phyloP scores from a whole-genome alignment of 129 eudicot genomes.

The Oenanthe sinensis region DNA sequence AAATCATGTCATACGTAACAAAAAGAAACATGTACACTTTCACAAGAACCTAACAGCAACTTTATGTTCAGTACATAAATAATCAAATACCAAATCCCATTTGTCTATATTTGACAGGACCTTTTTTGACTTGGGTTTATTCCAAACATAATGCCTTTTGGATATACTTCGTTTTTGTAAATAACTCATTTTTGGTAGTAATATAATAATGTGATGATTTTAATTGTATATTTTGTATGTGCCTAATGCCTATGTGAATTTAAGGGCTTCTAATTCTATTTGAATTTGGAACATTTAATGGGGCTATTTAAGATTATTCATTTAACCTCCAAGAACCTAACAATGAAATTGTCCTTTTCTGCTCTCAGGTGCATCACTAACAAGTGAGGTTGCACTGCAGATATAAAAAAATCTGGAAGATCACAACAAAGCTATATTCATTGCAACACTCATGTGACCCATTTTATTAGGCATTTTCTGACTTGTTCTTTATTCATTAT shows the following conservation, averaged over 20 bases:
- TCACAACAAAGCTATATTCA: neutral
- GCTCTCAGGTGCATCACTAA: neutral
- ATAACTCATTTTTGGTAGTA: neutral
- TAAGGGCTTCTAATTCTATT: neutral
- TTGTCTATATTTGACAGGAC: neutral
- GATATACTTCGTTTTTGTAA: neutral
- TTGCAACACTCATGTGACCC: neutral
- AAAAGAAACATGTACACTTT: neutral
- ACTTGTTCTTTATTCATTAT: neutral
- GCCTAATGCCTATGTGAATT: no score
- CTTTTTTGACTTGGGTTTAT: neutral
- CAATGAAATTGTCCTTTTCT: neutral
- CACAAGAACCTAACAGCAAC: neutral
- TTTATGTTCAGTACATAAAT: neutral
- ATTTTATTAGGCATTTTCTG: neutral
- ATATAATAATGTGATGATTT: neutral
- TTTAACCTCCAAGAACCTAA: neutral
- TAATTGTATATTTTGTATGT: no score
- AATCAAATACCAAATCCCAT: neutral
- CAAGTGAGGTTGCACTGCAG: neutral
- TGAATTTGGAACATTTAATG: neutral
- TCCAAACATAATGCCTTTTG: neutral
- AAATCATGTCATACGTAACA: neutral
- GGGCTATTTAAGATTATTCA: neutral
- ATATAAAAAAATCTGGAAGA: neutral